These are phyloP conservation scores for Pyrenochaeta sp. DNA, from an alignment of 2,329 filamentous ascomycete species.

Conservation along the genomic window DNA sequence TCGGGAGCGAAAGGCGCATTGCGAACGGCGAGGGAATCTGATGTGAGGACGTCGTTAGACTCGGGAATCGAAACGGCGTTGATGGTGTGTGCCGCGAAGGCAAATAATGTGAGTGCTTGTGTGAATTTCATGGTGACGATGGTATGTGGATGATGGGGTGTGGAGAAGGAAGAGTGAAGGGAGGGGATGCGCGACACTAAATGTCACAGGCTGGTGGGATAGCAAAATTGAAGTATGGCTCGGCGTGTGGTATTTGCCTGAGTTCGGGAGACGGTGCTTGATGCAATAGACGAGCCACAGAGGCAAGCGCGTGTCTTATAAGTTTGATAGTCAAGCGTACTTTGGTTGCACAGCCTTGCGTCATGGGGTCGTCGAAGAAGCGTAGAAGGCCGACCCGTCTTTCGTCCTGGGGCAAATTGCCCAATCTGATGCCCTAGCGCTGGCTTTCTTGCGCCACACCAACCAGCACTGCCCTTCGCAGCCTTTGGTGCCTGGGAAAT, in stretches of 20 bases:
- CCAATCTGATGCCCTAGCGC: not conserved
- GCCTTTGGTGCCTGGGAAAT: slow-evolving; percentile 2
- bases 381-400: not conserved
- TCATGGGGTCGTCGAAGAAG: slow-evolving; percentile 20
- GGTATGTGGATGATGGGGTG: slow-evolving; percentile 12
- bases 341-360: slow-evolving; percentile 18
- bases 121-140: slow-evolving; percentile 36
- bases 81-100: slow-evolving; percentile 28
- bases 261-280: not conserved
- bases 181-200: slow-evolving; percentile 6
- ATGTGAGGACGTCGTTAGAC: slow-evolving; percentile 31
- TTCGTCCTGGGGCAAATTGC: no score
- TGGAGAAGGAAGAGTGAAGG: slow-evolving; percentile 12
- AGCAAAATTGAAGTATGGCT: not conserved
- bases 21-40: slow-evolving; percentile 26
- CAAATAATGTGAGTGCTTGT: slow-evolving; percentile 28
- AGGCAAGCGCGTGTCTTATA: slow-evolving; percentile 18
- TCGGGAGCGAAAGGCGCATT: slow-evolving; percentile 41
- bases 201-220: no score
- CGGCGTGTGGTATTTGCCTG: no score
- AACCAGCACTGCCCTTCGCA: not conserved
- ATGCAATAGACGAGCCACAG: not conserved
- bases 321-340: not conserved
- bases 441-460: slow-evolving; percentile 9
- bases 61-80: slow-evolving; percentile 39